Conservation (phyloP, 2,329 filamentous ascomycete species). For the Arachnomyces sp. region DNA sequence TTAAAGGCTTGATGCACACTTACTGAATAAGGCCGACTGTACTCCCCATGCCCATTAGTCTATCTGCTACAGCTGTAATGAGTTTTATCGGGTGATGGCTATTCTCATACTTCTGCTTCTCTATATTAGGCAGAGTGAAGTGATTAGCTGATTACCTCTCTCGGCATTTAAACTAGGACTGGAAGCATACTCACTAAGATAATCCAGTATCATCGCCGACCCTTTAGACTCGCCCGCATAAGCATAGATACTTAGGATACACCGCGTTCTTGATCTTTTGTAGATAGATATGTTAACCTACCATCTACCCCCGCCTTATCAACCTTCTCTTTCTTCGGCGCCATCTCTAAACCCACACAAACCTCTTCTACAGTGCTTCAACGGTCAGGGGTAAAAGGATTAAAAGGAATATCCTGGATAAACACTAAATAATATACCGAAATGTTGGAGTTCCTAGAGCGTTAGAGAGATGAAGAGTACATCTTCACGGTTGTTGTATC, state of each 20-base stretch:
- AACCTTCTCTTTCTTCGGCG: slow-evolving; percentile 30
- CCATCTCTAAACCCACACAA: slow-evolving; percentile 25
- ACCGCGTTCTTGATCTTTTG: slow-evolving; percentile 23
- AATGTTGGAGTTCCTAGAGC: too few species aligned
- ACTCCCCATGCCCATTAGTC: not conserved
- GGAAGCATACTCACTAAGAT: slow-evolving; percentile 38
- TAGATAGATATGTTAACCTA: too few species aligned
- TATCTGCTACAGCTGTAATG: too few species aligned
- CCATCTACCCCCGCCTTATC: slow-evolving; percentile 18
- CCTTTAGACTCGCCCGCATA: slow-evolving; percentile 18
- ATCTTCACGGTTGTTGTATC: too few species aligned
- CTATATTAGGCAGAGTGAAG: slow-evolving; percentile 20
- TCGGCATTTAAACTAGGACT: not conserved
- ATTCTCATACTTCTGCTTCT: slow-evolving; percentile 40
- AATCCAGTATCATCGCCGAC: slow-evolving; percentile 40
- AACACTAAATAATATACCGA: too few species aligned
- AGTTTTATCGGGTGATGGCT: too few species aligned
- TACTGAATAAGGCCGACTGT: slow-evolving; percentile 49
- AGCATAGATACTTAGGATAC: too few species aligned
- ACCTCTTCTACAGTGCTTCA: too few species aligned
- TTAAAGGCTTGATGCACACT: slow-evolving; percentile 10
- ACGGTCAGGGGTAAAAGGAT: too few species aligned
- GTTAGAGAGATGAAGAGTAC: too few species aligned
- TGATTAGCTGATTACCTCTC: not conserved
- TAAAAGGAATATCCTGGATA: too few species aligned